Evolutionary conservation across 2,329 filamentous ascomycete species (phyloP).

Genomic region (Stenocarpella maydis): DNA sequence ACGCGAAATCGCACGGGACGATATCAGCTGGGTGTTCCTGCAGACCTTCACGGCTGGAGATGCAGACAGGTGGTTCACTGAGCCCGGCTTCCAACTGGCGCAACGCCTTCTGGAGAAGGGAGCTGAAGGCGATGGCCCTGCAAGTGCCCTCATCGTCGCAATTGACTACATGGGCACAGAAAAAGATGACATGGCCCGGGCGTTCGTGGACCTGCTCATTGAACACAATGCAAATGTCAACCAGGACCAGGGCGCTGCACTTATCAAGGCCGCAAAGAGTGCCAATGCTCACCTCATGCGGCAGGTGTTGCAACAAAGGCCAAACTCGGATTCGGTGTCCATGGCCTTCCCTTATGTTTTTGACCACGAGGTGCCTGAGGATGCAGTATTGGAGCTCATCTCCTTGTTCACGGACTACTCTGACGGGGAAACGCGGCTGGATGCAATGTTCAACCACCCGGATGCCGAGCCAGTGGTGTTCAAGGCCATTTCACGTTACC

Average conservation of each 20-base stretch:
- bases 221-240: slow-evolving; percentile 56
- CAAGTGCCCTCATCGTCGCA: slow-evolving; percentile 54
- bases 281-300: slow-evolving; percentile 59
- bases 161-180: slow-evolving; percentile 53
- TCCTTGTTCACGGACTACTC: slow-evolving; percentile 60
- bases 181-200: slow-evolving; percentile 50
- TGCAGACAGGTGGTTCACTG: slow-evolving; percentile 55
- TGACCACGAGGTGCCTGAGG: slow-evolving; percentile 57
- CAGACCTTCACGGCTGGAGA: slow-evolving; percentile 54
- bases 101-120: slow-evolving; percentile 59
- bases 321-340: slow-evolving; percentile 58
- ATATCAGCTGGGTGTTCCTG: slow-evolving; percentile 55
- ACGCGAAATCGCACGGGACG: slow-evolving; percentile 49
- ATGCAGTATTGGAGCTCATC: slow-evolving; percentile 59
- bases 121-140: slow-evolving; percentile 55
- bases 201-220: slow-evolving; percentile 55
- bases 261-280: slow-evolving; percentile 62
- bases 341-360: slow-evolving; percentile 66
- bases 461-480: slow-evolving; percentile 58
- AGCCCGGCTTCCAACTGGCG: slow-evolving; percentile 56
- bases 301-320: slow-evolving; percentile 58
- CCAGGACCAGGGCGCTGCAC: slow-evolving; percentile 59
- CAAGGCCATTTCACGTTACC: slow-evolving; percentile 62
- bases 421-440: slow-evolving; percentile 57
- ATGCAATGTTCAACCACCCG: slow-evolving; percentile 56